Conservation (phyloP, 352 stramenopile species). For the Globisporangium alternatum region DNA sequence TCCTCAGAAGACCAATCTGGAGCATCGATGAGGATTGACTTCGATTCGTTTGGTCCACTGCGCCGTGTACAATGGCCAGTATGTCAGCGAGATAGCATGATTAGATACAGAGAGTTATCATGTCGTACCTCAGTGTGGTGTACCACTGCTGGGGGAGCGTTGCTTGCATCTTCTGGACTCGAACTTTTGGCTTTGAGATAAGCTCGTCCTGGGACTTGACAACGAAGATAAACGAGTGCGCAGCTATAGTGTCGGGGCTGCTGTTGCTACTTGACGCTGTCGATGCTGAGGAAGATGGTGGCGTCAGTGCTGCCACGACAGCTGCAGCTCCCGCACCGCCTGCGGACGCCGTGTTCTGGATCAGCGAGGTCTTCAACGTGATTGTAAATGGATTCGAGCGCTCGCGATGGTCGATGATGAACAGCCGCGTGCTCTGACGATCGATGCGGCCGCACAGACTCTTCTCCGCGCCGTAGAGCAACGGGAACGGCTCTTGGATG, state of each 20-base stretch:
- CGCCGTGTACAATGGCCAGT: not conserved
- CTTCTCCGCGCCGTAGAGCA: conserved; percentile 25
- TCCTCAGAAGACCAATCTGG: not conserved
- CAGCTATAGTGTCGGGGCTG: conserved; percentile 8
- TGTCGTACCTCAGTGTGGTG: conserved; percentile 27
- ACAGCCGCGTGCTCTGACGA: conserved; percentile 34
- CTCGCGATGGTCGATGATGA: conserved; percentile 30
- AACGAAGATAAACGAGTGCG: conserved; percentile 51
- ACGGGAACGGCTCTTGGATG: conserved; percentile 28
- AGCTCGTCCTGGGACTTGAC: conserved; percentile 18
- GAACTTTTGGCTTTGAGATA: not conserved
- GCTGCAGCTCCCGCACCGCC: conserved; percentile 32
- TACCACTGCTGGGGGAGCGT: conserved; percentile 49
- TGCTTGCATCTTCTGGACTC: conserved; percentile 18
- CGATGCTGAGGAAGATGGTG: conserved; percentile 14
- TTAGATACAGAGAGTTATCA: not conserved
- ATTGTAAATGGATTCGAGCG: conserved; percentile 27
- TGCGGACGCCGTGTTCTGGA: conserved; percentile 35
- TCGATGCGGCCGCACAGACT: conserved; percentile 36
- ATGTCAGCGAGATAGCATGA: not conserved
- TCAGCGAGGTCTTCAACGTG: conserved; percentile 36
- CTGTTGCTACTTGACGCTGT: conserved; percentile 20
- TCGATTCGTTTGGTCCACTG: conserved; percentile 34
- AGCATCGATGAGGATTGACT: conserved; percentile 33
- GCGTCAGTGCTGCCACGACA: conserved; percentile 18